Conservation (phyloP, 345 rosid genomes). For the Trapa bicornis region DNA sequence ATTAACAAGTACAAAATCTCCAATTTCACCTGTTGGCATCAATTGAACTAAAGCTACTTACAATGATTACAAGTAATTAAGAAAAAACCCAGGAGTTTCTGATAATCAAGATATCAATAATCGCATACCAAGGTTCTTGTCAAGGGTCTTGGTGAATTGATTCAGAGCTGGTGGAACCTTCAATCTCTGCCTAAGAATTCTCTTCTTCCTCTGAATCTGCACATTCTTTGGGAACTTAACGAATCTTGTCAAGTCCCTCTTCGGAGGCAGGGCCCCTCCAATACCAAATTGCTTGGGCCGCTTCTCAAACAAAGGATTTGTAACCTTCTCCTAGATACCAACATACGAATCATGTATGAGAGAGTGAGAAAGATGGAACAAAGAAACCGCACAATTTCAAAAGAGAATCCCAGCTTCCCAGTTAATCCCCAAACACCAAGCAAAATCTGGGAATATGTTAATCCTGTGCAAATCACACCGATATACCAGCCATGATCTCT, state of each 20-base stretch:
- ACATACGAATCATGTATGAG: neutral
- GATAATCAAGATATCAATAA: neutral
- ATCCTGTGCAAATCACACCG: neutral
- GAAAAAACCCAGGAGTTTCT: neutral
- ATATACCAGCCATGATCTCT: neutral
- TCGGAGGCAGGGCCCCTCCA: slow-evolving; percentile 78
- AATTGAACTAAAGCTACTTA: neutral
- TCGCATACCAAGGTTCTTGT: slow-evolving; percentile 61
- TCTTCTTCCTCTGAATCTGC: slow-evolving; percentile 67
- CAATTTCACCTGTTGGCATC: neutral
- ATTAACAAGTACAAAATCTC: no score
- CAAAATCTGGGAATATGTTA: neutral
- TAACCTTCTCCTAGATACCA: slow-evolving; percentile 41
- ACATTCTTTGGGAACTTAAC: slow-evolving; percentile 68
- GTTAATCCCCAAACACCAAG: neutral
- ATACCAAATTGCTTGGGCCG: slow-evolving; percentile 82
- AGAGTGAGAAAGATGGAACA: neutral
- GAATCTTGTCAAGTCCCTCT: slow-evolving; percentile 62
- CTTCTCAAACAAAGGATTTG: slow-evolving; percentile 67
- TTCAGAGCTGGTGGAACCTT: slow-evolving; percentile 85
- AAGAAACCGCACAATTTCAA: neutral
- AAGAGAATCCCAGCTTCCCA: neutral
- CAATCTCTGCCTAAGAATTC: slow-evolving; percentile 67
- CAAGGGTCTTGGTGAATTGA: slow-evolving; percentile 86
- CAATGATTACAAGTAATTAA: neutral